These are phyloP conservation scores for Eurotiales sp. DNA, from an alignment of 2,329 filamentous ascomycete species.

Conservation along the genomic window DNA sequence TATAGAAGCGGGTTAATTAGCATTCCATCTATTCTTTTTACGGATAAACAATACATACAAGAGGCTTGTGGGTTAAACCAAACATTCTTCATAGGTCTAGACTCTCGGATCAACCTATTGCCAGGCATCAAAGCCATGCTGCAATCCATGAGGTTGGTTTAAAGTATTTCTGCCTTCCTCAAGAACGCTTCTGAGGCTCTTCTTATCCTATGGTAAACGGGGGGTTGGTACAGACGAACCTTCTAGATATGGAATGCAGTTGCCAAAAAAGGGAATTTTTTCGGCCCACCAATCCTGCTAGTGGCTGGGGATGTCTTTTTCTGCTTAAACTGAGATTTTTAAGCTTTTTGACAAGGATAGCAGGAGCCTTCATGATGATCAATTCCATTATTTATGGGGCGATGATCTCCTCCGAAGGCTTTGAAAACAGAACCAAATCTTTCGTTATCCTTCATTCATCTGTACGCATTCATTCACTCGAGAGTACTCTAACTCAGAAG, in stretches of 20 bases:
- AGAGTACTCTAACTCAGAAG: background rate
- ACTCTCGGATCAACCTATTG: background rate
- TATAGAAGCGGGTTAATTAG: background rate
- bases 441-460: background rate
- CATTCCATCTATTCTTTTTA: background rate
- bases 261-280: constrained; percentile 11
- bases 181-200: background rate
- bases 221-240: background rate
- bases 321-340: background rate
- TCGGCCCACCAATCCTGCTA: background rate
- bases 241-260: background rate
- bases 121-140: background rate
- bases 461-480: background rate
- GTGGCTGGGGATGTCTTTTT: constrained; percentile 3
- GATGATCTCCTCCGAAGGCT: background rate
- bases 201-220: background rate
- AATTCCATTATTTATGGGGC: constrained; percentile 15
- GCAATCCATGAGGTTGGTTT: background rate
- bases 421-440: background rate
- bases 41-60: background rate
- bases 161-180: background rate
- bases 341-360: background rate
- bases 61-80: background rate
- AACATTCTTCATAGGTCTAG: background rate
- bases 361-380: background rate